A percentile compares a stretch with the other conserved stretches of the same genome.
These are phyloP conservation scores for Triadica sebifera DNA, from an alignment of 345 rosid genomes.

Conservation along the genomic window DNA sequence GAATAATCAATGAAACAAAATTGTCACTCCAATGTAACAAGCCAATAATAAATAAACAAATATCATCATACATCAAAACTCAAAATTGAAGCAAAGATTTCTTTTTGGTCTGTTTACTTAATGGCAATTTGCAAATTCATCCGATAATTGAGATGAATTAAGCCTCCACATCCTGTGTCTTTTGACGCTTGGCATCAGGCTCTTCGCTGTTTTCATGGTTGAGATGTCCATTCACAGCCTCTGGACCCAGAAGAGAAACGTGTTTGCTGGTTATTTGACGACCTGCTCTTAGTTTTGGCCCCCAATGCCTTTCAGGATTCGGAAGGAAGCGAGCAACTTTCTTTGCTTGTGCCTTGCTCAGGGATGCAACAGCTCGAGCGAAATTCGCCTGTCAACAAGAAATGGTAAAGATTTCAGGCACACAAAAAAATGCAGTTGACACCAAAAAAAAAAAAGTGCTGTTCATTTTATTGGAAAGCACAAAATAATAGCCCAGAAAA, in stretches of 20 bases:
- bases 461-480: not conserved
- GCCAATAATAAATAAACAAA: not conserved
- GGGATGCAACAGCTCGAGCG: conserved; percentile 78
- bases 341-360: conserved; percentile 95
- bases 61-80: conserved; percentile 8
- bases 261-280: conserved; percentile 95
- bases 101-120: not conserved
- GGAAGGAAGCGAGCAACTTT: conserved; percentile 88
- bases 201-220: conserved; percentile 42
- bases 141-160: not conserved
- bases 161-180: conserved; percentile 32
- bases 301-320: conserved; percentile 99
- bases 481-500: not conserved
- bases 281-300: conserved; percentile 94
- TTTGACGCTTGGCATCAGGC: conserved; percentile 45
- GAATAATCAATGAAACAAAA: not conserved
- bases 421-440: not conserved
- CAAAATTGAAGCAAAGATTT: conserved; percentile 18
- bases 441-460: no score
- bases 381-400: conserved; percentile 67
- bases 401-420: conserved; percentile 9
- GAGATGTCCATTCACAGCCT: conserved; percentile 77
- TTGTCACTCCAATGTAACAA: not conserved
- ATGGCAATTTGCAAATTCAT: no score
- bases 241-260: conserved; percentile 85